Evolutionary conservation across 352 stramenopile genomes (phyloP), one percentile per base, ranked within the genome.

Genomic region (Globisporangium mamillatum): DNA sequence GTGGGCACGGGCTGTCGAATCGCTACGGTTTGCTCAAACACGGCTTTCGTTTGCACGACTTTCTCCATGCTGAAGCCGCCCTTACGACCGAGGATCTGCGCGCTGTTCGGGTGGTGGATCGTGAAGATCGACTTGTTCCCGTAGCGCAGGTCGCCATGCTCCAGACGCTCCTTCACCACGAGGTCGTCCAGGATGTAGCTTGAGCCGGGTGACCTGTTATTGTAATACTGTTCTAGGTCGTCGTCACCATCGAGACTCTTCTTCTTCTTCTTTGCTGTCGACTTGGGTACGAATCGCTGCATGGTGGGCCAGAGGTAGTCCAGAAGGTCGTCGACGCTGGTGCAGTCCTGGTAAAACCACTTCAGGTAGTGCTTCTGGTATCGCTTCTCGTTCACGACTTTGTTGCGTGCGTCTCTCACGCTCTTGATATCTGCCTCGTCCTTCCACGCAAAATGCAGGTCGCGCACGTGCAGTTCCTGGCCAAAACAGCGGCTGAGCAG

Each of bases 271-370:
- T 48, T 48, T 20, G 14, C 14, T 20, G 38, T 16, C 38, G 56
- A 14, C 2, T 65, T 63, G 0, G 65, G 36, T 27, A 59, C 50
- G 27, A 72, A 76, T 5, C 74, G 75, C 27, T 78, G 63, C 20
- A 78, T 78, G 0, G 62, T 80, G 4, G 79, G 82, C 82, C 82
- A 91, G 9, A 74, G 29, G 56, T 89, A 89, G 14, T 72, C 70
- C 0, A 91, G 66, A n/a, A 91, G 36, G 14, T 91, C 70, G 41
- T 91, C 82, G 10, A 86, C 80, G 0, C 75, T 87, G 50, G 71
- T 59, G 61, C 79, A 89, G 46, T 84, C 69, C 5, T 72, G 55
- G 58, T 89, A 89, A 61, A 91, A 91, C 82, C 82, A 89, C 34
- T 79, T 75, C 41, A 91, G 70, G 68, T 91, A 89, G 55, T 79